Evolutionary conservation across 163 green algal species (phyloP).

Genomic region (Botryococcus braunii): DNA sequence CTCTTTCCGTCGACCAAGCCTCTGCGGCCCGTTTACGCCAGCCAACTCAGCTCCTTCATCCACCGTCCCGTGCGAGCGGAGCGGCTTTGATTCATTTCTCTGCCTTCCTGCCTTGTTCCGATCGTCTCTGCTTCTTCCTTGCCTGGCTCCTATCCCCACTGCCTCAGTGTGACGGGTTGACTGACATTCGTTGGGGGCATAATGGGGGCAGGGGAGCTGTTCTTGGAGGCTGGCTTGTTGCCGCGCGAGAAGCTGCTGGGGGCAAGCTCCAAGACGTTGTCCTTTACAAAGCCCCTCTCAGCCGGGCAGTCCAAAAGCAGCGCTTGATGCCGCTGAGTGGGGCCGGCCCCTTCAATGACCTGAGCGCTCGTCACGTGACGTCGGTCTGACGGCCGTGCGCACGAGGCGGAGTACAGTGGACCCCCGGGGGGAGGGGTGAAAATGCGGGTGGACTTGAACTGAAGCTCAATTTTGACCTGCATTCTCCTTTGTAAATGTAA

Average conservation of each 20-base stretch:
- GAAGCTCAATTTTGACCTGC: no score
- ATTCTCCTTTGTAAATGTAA: no score
- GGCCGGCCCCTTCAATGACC: no score
- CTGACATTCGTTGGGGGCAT: not conserved
- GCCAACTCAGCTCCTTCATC: not conserved
- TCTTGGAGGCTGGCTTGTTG: slow-evolving; percentile 47
- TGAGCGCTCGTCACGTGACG: no score
- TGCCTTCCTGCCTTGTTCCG: not conserved
- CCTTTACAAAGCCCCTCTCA: slow-evolving; percentile 59
- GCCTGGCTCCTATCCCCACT: not conserved
- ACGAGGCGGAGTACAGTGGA: no score
- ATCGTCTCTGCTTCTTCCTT: not conserved
- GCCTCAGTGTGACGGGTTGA: not conserved
- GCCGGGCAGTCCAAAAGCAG: no score
- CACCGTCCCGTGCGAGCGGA: not conserved
- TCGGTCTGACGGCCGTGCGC: no score
- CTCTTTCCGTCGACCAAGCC: no score
- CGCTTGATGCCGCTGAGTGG: no score
- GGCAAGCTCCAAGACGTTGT: slow-evolving; percentile 59
- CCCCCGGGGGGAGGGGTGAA: no score
- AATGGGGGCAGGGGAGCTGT: slow-evolving; percentile 31
- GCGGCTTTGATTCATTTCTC: not conserved
- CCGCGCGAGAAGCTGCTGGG: slow-evolving; percentile 55
- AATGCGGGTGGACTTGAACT: no score
- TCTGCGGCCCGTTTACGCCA: no score